Evolutionary conservation across 352 stramenopile genomes (phyloP).

Genomic region (Pythium brachiatum): DNA sequence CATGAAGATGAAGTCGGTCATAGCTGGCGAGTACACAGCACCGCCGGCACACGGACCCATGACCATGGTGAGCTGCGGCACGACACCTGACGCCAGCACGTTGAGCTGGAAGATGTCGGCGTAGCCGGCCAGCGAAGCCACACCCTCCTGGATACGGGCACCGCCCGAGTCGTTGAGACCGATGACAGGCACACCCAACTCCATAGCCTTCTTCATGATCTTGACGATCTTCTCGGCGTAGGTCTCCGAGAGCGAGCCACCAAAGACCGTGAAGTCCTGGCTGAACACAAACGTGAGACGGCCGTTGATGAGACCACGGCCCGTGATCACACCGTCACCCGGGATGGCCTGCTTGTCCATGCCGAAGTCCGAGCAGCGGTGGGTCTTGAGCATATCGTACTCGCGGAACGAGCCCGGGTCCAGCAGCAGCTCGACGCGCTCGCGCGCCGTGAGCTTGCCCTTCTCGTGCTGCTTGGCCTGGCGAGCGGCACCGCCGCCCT

Average conservation of each 20-base stretch:
- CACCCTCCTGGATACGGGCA: conserved; percentile 98
- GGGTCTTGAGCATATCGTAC: conserved; percentile 95
- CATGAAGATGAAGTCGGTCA: conserved; percentile 99
- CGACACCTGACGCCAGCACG: conserved; percentile 91
- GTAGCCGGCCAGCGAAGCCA: conserved; percentile 96
- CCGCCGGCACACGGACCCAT: conserved; percentile 97
- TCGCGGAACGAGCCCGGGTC: conserved; percentile 96
- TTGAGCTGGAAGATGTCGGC: conserved; percentile 99
- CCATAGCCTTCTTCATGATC: conserved; percentile 98
- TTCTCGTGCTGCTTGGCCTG: conserved; percentile 92
- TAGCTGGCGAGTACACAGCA: conserved; percentile 94
- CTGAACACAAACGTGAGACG: conserved; percentile 96
- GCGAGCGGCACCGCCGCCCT: conserved; percentile 84
- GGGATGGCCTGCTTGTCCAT: conserved; percentile 92
- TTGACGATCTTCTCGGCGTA: conserved; percentile 99
- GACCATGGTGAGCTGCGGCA: conserved; percentile 97
- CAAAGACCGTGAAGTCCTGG: conserved; percentile 98
- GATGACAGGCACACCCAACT: conserved; percentile 95
- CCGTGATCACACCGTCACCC: conserved; percentile 96
- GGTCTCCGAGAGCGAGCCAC: conserved; percentile 94
- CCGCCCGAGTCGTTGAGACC: conserved; percentile 98
- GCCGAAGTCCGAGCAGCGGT: conserved; percentile 97
- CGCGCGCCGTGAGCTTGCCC: conserved; percentile 96
- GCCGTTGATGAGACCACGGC: conserved; percentile 94
- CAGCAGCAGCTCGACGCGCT: conserved; percentile 95